These are phyloP conservation scores for Solanum ahanhuiri DNA, from an alignment of 257 asterid genomes.

Conservation along the genomic window DNA sequence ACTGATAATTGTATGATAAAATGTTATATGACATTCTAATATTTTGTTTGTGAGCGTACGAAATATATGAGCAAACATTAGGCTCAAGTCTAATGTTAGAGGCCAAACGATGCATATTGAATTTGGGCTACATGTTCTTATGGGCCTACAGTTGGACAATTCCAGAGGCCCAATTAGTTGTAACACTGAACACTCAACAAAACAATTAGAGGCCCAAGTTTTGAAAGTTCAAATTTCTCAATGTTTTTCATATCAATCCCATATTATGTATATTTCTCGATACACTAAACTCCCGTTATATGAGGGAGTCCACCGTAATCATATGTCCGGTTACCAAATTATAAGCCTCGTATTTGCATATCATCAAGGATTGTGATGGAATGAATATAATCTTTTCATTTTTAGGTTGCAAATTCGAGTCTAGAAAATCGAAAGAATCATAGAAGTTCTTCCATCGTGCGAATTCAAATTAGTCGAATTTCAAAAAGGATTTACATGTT, in stretches of 20 bases:
- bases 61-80: background rate
- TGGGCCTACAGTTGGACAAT: background rate
- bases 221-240: background rate
- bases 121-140: background rate
- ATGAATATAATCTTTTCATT: background rate
- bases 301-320: background rate
- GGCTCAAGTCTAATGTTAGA: background rate
- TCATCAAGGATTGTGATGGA: background rate
- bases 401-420: background rate
- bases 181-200: background rate
- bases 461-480: background rate
- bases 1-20: background rate
- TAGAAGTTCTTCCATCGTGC: background rate
- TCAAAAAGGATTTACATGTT: background rate
- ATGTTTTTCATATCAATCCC: background rate
- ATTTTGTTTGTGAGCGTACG: background rate
- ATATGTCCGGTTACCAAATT: background rate
- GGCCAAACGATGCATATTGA: background rate
- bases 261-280: background rate
- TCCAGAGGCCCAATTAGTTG: background rate
- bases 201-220: background rate
- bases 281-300: background rate
- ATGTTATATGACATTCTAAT: background rate
- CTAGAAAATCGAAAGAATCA: background rate
- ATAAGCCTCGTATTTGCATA: background rate